Conservation (phyloP, 2,329 filamentous ascomycete species). For the Pseudonectria foliicola region DNA sequence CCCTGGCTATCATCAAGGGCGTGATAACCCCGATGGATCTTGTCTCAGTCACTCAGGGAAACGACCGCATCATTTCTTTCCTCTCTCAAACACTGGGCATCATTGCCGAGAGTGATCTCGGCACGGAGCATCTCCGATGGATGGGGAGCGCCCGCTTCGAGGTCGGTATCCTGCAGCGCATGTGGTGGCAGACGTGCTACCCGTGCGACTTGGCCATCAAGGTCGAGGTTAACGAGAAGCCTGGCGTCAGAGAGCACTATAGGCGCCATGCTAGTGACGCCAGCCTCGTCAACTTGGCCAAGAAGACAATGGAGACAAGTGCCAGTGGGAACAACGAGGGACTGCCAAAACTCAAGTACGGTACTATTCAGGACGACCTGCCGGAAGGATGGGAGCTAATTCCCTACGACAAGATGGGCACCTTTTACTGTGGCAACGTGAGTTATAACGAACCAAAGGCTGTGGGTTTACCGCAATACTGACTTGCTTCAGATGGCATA, state of each 20-base stretch:
- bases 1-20: constrained; percentile 81
- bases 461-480: constrained; percentile 7
- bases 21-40: constrained; percentile 78
- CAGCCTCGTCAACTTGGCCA: constrained; percentile 14
- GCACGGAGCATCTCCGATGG: constrained; percentile 86
- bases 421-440: constrained; percentile 88
- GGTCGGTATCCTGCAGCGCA: constrained; percentile 70
- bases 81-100: constrained; percentile 86
- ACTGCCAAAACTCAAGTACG: constrained; percentile 69
- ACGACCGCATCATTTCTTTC: constrained; percentile 71
- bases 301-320: constrained; percentile 23
- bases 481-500: constrained; percentile 61
- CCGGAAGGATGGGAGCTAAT: constrained; percentile 70
- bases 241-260: constrained; percentile 67
- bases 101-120: constrained; percentile 82
- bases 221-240: constrained; percentile 71
- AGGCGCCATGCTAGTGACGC: constrained; percentile 37
- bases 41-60: constrained; percentile 78
- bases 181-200: constrained; percentile 71
- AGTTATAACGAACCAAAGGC: too few species aligned
- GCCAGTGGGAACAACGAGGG: constrained; percentile 34
- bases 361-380: constrained; percentile 69
- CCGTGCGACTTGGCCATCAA: constrained; percentile 86
- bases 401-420: constrained; percentile 72
- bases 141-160: constrained; percentile 84